Evolutionary conservation across 179 eudicot genomes (phyloP).

Genomic region (Patellifolia procumbens): DNA sequence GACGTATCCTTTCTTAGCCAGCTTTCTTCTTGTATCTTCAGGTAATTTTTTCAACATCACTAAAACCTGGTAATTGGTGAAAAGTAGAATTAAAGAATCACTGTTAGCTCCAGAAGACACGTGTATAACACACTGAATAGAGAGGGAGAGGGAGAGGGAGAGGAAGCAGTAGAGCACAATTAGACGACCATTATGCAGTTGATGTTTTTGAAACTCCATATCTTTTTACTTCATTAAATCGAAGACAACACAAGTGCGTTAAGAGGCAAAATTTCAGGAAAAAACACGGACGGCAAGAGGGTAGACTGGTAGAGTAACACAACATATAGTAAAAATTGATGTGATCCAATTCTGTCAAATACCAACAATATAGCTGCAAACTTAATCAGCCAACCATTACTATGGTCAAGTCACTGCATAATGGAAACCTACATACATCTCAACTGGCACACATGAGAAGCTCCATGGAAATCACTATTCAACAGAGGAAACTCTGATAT

Average conservation of each 20-base stretch:
- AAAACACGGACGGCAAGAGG: not conserved
- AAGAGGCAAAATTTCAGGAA: not conserved
- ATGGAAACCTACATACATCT: not conserved
- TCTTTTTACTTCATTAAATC: not conserved
- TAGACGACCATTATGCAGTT: not conserved
- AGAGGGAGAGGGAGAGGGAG: not conserved
- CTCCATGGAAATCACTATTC: not conserved
- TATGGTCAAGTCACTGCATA: not conserved
- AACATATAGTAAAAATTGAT: not conserved
- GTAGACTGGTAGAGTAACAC: not conserved
- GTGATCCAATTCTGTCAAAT: not conserved
- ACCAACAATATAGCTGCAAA: not conserved
- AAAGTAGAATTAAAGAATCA: not conserved
- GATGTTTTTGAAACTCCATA: not conserved
- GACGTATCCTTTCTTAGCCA: constrained; percentile 66
- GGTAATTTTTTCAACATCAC: constrained; percentile 72
- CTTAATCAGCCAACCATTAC: not conserved
- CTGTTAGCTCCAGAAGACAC: not conserved
- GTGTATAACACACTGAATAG: not conserved
- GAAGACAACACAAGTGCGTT: not conserved
- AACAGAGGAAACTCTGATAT: not conserved
- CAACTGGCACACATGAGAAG: not conserved
- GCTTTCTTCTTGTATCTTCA: constrained; percentile 61
- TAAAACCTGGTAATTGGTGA: constrained; percentile 50
- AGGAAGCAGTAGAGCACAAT: not conserved